A percentile compares a stretch with the other conserved stretches of the same genome.
Evolutionary conservation across 2,329 filamentous ascomycete genomes (phyloP).

Genomic region (Gremmenia infestans): DNA sequence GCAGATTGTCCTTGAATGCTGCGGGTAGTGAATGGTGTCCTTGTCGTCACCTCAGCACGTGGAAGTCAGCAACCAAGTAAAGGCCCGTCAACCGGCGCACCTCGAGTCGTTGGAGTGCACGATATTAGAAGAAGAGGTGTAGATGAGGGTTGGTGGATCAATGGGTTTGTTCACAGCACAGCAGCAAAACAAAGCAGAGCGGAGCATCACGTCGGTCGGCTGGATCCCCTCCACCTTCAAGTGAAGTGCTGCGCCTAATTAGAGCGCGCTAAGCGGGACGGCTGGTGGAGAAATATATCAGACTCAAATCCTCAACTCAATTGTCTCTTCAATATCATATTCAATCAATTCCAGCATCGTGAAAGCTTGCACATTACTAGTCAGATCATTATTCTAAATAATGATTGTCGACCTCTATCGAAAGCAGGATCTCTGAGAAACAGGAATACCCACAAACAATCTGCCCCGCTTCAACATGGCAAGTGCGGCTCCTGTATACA

Average conservation of each 20-base stretch:
- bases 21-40: conserved; percentile 15
- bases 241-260: background rate
- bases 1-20: background rate
- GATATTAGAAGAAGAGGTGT: background rate
- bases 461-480: background rate
- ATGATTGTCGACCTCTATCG: too few relatives aligned
- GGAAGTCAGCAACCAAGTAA: conserved; percentile 5
- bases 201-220: background rate
- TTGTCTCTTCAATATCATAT: too few relatives aligned
- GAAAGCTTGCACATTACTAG: too few relatives aligned
- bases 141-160: background rate
- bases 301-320: too few relatives aligned
- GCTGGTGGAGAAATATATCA: background rate
- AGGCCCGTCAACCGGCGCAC: conserved; percentile 17
- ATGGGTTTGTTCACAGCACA: background rate
- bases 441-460: too few relatives aligned
- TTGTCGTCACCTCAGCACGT: conserved; percentile 5
- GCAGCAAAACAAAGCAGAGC: background rate
- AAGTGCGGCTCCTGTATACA: conserved; percentile 38
- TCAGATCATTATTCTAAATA: too few relatives aligned
- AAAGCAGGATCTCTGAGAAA: too few relatives aligned
- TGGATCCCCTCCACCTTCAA: background rate
- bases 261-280: background rate
- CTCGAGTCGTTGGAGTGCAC: conserved; percentile 2
- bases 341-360: too few relatives aligned